Evolutionary conservation across 2,329 filamentous ascomycete species (phyloP).

Genomic region (Colletotrichum chlorophyti): DNA sequence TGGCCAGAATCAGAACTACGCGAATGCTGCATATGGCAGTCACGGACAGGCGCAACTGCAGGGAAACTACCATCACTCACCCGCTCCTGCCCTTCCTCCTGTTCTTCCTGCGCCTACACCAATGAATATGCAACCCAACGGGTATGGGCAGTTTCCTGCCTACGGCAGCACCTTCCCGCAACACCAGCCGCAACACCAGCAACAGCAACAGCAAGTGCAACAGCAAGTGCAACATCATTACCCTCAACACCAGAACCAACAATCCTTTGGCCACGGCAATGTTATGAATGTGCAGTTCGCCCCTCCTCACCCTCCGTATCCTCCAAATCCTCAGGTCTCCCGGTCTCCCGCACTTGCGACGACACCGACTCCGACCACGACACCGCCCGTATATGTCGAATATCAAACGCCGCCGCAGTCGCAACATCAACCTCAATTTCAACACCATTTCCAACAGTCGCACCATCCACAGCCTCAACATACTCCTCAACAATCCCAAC

Average conservation of each 20-base stretch:
- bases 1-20: constrained; percentile 28
- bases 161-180: constrained; percentile 34
- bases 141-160: constrained; percentile 27
- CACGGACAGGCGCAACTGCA: constrained; percentile 36
- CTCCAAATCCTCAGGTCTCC: constrained; percentile 8
- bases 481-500: neutral
- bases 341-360: constrained; percentile 21
- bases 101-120: constrained; percentile 33
- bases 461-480: constrained; percentile 13
- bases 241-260: constrained; percentile 12
- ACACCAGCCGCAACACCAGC: constrained; percentile 35
- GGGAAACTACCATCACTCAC: constrained; percentile 36
- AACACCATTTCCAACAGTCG: constrained; percentile 22
- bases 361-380: neutral
- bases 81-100: constrained; percentile 34
- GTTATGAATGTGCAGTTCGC: constrained; percentile 18
- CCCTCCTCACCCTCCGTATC: constrained; percentile 16
- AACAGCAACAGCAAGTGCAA: constrained; percentile 36
- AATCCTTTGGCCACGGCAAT: constrained; percentile 10
- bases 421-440: constrained; percentile 25
- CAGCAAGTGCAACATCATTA: constrained; percentile 26
- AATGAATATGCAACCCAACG: constrained; percentile 29
- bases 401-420: constrained; percentile 24
- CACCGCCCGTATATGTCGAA: constrained; percentile 6
- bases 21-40: constrained; percentile 27